phyloP scores from a whole-genome alignment of 306 rosid species.

The Sesbania bispinosa region DNA sequence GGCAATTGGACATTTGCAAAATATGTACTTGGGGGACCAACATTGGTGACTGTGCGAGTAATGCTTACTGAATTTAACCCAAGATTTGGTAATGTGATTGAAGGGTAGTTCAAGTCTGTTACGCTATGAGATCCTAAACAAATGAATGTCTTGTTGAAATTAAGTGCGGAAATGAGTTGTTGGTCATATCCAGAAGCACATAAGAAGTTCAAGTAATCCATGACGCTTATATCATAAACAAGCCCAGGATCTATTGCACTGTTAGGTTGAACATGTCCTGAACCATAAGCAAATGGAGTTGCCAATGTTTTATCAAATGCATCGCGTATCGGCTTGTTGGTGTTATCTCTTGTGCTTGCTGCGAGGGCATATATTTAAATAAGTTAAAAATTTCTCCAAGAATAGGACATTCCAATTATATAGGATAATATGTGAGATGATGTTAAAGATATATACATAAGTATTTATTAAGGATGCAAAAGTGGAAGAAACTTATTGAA shows the following conservation, averaged over 20 bases:
- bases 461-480: too few relatives aligned
- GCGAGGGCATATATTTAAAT: neutral
- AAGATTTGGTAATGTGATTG: constrained; percentile 52
- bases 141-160: constrained; percentile 15
- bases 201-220: constrained; percentile 35
- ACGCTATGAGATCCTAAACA: constrained; percentile 39
- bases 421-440: too few relatives aligned
- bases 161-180: constrained; percentile 21
- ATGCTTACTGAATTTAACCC: constrained; percentile 3
- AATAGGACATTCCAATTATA: too few relatives aligned
- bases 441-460: too few relatives aligned
- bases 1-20: constrained; percentile 33
- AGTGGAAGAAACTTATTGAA: too few relatives aligned
- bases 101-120: constrained; percentile 65
- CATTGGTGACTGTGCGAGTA: constrained; percentile 37
- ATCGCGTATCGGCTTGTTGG: constrained; percentile 30
- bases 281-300: constrained; percentile 53
- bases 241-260: constrained; percentile 39
- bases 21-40: constrained; percentile 54
- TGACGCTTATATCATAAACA: constrained; percentile 26
- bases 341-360: constrained; percentile 54
- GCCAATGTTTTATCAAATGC: constrained; percentile 24
- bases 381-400: neutral
- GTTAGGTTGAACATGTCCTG: constrained; percentile 66
- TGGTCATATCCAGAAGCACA: constrained; percentile 38